These are phyloP conservation scores for Wickerhamiella nectarea DNA, from an alignment of 805 yeast genomes.

Conservation along the genomic window DNA sequence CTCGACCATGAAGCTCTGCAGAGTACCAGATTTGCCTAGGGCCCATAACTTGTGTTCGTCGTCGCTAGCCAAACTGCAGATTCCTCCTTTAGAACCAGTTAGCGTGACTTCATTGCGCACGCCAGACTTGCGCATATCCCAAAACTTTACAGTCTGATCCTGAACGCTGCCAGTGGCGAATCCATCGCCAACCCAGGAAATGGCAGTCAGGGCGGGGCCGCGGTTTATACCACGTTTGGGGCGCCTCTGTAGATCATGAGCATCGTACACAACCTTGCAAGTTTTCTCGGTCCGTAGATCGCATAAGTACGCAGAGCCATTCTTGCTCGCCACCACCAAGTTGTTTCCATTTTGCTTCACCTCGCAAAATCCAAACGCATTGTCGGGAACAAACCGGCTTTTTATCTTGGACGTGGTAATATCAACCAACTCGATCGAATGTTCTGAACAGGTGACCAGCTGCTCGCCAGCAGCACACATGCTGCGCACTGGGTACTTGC, in stretches of 20 bases:
- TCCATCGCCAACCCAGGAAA: neutral
- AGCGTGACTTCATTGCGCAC: neutral
- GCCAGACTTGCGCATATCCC: constrained; percentile 3
- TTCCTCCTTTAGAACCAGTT: neutral
- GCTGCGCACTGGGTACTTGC: neutral
- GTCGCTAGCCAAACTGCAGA: neutral
- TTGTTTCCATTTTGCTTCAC: neutral
- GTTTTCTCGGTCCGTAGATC: neutral
- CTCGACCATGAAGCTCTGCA: neutral
- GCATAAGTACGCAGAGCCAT: constrained; percentile 2
- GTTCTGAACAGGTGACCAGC: constrained; percentile 4
- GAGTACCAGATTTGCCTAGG: neutral
- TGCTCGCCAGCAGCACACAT: neutral
- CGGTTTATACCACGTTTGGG: neutral
- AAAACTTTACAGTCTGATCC: constrained; percentile 6
- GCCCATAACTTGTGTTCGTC: constrained; percentile 5
- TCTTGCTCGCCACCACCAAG: constrained; percentile 1
- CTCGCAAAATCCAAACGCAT: neutral
- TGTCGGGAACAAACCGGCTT: neutral
- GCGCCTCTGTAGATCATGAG: constrained; percentile 3
- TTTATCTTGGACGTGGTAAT: neutral
- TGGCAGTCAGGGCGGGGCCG: constrained; percentile 3
- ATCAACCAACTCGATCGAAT: neutral
- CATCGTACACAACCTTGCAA: neutral
- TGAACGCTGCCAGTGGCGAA: constrained; percentile 2